Base-by-base conservation (phyloP, 2,329 filamentous ascomycete genomes). In the Pseudogymnoascus sp. region DNA sequence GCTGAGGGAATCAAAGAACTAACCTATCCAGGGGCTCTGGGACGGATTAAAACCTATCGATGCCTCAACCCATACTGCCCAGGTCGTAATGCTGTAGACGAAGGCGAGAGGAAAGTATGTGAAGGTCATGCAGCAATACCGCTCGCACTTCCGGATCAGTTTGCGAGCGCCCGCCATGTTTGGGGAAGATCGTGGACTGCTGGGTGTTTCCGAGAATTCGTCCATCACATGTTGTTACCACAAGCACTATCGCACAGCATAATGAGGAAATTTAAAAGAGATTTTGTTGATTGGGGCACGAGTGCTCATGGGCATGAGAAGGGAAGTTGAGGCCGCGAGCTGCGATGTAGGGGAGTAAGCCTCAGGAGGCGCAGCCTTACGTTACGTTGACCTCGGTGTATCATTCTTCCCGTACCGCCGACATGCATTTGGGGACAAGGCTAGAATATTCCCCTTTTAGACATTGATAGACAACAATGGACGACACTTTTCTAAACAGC, bases 101-200 rank as follows among this genome's bases (percentile, higher is more conserved):
- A 97, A 96, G 29, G 79, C 78, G 15, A 97, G 80, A n/a, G 93
- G 93, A 67, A 96, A 90, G 74, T 92, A 96, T 26, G 85, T 89
- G 60, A 88, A 81, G 64, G 85, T 83, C 44, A 81, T 78, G 77
- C 92, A 97, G 79, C 92, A 97, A 71, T 84, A 87, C 58, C 92
- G 88, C 80, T 97, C 92, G 69, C 89, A 79, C 72, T 81, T 84
- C 66, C 88, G 57, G 35, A 59, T 37, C 21, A 37, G 17, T 40
- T 59, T 59, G 57, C 57, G 57, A 39, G 26, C 57, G 47, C 47
- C 29, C 29, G 47, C 47, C 47, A 54, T 54, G 29, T 54, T 54
- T 54, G 15, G 31, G 29, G 33, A 33, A 54, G 47, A 54, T 54
- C 2, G 47, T 54, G 15, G 29, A 5, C 47, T 54, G 29, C n/a